A percentile compares a stretch with the other conserved stretches of the same genome.
Conservation (phyloP, 768 basidiomycete genomes). For the Pluteus cervinus region DNA sequence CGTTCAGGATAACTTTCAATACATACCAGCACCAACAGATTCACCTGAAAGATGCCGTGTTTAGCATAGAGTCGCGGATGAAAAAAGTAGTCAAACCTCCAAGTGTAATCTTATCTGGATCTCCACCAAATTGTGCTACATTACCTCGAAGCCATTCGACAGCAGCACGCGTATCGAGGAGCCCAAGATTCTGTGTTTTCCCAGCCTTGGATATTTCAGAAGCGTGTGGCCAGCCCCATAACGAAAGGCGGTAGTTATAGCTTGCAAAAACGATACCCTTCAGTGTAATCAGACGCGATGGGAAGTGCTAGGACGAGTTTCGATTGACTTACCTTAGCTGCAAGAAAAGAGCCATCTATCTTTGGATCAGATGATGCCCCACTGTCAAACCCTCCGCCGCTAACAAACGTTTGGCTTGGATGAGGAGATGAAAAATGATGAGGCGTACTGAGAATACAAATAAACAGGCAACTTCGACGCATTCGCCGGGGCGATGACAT, state of each 20-base stretch:
- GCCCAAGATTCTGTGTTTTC: constrained; percentile 38
- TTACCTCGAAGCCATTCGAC: constrained; percentile 38
- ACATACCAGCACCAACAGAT: constrained; percentile 26
- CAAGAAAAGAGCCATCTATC: constrained; percentile 26
- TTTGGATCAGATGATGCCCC: constrained; percentile 28
- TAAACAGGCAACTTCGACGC: constrained; percentile 25
- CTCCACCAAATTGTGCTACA: constrained; percentile 37
- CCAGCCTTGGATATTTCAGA: constrained; percentile 29
- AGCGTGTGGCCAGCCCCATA: constrained; percentile 35
- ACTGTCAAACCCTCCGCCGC: constrained; percentile 30
- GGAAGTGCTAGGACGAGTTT: no score
- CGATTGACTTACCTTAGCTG: constrained; percentile 19
- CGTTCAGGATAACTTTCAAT: neutral
- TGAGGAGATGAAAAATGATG: neutral
- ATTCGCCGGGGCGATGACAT: constrained; percentile 32
- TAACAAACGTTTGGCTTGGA: constrained; percentile 4
- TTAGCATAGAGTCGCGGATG: no score
- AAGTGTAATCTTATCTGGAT: constrained; percentile 39
- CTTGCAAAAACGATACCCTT: constrained; percentile 28
- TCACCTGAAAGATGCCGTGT: constrained; percentile 21
- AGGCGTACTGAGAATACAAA: constrained; percentile 21
- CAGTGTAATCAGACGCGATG: no score
- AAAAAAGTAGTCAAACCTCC: no score
- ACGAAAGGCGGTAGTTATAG: constrained; percentile 26
- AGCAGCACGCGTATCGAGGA: constrained; percentile 42